A percentile compares a stretch with the other conserved stretches of the same genome.
Evolutionary conservation across 345 rosid genomes (phyloP).

Genomic region (Conringia planisiliqua): DNA sequence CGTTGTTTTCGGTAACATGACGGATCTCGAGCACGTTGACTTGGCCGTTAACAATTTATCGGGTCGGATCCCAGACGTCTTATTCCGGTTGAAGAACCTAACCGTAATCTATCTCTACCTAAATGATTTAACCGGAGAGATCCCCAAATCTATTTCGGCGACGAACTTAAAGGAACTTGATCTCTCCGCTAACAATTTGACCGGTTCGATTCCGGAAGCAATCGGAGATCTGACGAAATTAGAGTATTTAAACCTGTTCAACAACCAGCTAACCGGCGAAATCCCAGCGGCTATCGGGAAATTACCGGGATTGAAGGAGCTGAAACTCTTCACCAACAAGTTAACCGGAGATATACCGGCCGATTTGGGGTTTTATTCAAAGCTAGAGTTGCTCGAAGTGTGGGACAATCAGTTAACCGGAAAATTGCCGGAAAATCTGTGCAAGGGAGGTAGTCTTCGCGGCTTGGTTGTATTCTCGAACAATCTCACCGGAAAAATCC

Average conservation of each 20-base stretch:
- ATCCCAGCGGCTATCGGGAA: slow-evolving; percentile 52
- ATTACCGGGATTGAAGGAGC: slow-evolving; percentile 38
- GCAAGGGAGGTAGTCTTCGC: slow-evolving; percentile 51
- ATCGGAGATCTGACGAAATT: slow-evolving; percentile 59
- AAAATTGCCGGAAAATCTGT: slow-evolving; percentile 59
- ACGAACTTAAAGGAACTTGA: slow-evolving; percentile 46
- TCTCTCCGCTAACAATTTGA: slow-evolving; percentile 51
- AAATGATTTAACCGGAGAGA: slow-evolving; percentile 52
- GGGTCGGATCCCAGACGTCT: slow-evolving; percentile 48
- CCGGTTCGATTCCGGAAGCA: slow-evolving; percentile 60
- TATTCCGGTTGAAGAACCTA: slow-evolving; percentile 57
- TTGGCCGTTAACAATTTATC: slow-evolving; percentile 45
- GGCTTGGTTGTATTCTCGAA: slow-evolving; percentile 66
- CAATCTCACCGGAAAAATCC: slow-evolving; percentile 63
- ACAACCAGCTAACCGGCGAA: slow-evolving; percentile 58
- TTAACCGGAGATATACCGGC: slow-evolving; percentile 69
- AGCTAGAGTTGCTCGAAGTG: slow-evolving; percentile 63
- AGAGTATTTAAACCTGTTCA: slow-evolving; percentile 32
- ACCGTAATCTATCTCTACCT: slow-evolving; percentile 37
- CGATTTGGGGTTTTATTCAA: slow-evolving; percentile 58
- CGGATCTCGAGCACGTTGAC: slow-evolving; percentile 51
- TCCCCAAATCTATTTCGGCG: slow-evolving; percentile 45
- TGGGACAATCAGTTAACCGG: slow-evolving; percentile 61
- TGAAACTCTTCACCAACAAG: slow-evolving; percentile 53
- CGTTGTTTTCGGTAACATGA: slow-evolving; percentile 40